Evolutionary conservation across 805 yeast genomes (phyloP).

Genomic region (Debaryomyces prosopidis): DNA sequence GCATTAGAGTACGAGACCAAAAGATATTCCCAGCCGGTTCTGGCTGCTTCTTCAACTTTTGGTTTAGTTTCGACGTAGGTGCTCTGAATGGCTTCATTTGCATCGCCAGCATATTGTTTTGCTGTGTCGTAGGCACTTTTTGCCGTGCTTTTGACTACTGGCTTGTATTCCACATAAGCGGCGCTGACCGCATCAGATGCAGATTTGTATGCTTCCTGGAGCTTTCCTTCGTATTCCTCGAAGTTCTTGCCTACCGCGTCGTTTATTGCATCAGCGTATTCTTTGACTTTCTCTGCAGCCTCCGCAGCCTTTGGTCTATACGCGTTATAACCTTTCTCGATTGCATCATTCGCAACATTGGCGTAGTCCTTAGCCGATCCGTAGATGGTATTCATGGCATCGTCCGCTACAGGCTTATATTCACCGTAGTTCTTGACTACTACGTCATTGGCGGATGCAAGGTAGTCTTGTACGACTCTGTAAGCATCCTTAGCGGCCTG

Average conservation of each 20-base stretch:
- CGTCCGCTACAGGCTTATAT: background rate
- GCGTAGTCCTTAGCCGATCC: conserved; percentile 3
- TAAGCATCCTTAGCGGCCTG: conserved; percentile 8
- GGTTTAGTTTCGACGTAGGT: conserved; percentile 8
- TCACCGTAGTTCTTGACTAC: conserved; percentile 2
- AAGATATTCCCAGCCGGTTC: conserved; percentile 8
- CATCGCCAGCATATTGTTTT: conserved; percentile 2
- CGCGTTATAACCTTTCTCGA: conserved; percentile 1
- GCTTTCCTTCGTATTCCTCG: background rate
- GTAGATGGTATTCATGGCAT: background rate
- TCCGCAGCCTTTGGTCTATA: background rate
- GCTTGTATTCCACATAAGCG: conserved; percentile 10
- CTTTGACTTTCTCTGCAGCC: conserved; percentile 1
- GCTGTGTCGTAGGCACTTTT: conserved; percentile 1
- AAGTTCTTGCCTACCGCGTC: background rate
- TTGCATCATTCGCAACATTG: conserved; percentile 1
- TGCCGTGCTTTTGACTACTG: conserved; percentile 7
- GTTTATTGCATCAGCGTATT: background rate
- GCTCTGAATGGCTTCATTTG: conserved; percentile 1
- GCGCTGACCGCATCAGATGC: conserved; percentile 1
- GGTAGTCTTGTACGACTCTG: conserved; percentile 9
- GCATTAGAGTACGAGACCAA: conserved; percentile 43
- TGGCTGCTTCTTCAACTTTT: conserved; percentile 5
- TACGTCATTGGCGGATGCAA: conserved; percentile 4
- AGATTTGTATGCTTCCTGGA: background rate